phyloP scores from a whole-genome alignment of 2,329 filamentous ascomycete species.

The Phaeomoniella chlamydospora region DNA sequence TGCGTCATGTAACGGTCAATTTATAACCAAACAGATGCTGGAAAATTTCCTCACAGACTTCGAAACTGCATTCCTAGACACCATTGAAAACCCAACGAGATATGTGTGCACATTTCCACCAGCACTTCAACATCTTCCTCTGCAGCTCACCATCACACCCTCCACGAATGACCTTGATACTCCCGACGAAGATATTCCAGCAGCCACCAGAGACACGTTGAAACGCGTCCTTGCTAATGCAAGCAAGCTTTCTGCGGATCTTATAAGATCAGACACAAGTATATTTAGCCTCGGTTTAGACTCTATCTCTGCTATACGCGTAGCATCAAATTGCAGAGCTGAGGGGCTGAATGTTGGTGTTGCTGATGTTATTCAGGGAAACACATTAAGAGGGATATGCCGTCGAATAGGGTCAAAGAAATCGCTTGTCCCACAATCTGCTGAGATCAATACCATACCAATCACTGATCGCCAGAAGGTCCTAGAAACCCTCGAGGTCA shows the following conservation, averaged over 20 bases:
- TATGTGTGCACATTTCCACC: background rate
- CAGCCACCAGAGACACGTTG: background rate
- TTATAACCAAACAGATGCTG: background rate
- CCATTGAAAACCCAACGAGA: background rate
- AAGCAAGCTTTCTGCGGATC: conserved; percentile 43
- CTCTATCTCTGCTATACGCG: conserved; percentile 82
- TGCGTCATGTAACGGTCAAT: too few relatives aligned
- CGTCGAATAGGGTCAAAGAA: conserved; percentile 11
- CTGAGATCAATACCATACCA: conserved; percentile 42
- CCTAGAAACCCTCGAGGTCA: conserved; percentile 37
- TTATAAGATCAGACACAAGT: conserved; percentile 47
- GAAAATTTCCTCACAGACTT: background rate
- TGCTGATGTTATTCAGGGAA: conserved; percentile 52
- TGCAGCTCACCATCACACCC: background rate
- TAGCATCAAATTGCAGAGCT: conserved; percentile 50
- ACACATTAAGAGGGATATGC: conserved; percentile 23
- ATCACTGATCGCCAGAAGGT: conserved; percentile 41
- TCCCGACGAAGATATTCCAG: background rate
- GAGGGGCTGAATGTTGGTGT: conserved; percentile 50
- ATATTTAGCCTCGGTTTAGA: conserved; percentile 80
- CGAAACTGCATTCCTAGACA: background rate
- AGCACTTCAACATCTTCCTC: background rate
- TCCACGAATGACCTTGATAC: too few relatives aligned
- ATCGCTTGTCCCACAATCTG: conserved; percentile 12
- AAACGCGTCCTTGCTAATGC: conserved; percentile 35